Evolutionary conservation across 2,329 filamentous ascomycete species (phyloP), one percentile per base, ranked within the genome.

Genomic region (Verticillium nubilum): DNA sequence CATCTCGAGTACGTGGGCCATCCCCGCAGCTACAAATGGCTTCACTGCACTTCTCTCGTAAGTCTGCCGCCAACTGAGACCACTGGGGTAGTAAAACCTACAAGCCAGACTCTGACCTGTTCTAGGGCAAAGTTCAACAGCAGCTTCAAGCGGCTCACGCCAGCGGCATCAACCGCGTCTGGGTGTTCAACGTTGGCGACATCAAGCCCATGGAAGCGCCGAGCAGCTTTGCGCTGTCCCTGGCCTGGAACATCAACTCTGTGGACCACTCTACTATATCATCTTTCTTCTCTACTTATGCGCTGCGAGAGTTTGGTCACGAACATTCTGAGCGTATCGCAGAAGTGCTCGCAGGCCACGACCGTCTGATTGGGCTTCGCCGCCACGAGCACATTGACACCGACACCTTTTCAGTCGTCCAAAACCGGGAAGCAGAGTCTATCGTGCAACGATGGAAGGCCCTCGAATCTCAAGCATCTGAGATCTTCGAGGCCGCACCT

Each of bases 171-270:
- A 73, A 78, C 29, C 74, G 80, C 17, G 83, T 87, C 27, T 87
- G 85, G 85, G 75, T 87, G 23, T 82, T 87, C 61, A 87, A 87
- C 50, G 81, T 87, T 1, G 84, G 84, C 12, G 84, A 87, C 62
- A 73, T 87, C 52, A 87, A 87, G 65, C 81, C 83, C 0, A 73
- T 82, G 23, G 83, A 85, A 66, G 70, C 83, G 0, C 80, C 82
- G 0, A 80, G 84, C 59, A 78, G 76, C 27, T 83, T 84, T 65
- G 82, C 80, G 62, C 76, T 86, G 65, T 78, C 80, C 17, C 72
- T 86, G 35, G 84, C 84, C 0, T 87, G 85, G 71, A 76, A 87
- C 58, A 77, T 84, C 19, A 69, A 77, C 6, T 70, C 69, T 1
- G 73, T 81, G 27, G 80, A 77, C 5, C 74, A 68, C 1, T 58